phyloP scores from a whole-genome alignment of 352 stramenopile species.

The Globisporangium nagaii region DNA sequence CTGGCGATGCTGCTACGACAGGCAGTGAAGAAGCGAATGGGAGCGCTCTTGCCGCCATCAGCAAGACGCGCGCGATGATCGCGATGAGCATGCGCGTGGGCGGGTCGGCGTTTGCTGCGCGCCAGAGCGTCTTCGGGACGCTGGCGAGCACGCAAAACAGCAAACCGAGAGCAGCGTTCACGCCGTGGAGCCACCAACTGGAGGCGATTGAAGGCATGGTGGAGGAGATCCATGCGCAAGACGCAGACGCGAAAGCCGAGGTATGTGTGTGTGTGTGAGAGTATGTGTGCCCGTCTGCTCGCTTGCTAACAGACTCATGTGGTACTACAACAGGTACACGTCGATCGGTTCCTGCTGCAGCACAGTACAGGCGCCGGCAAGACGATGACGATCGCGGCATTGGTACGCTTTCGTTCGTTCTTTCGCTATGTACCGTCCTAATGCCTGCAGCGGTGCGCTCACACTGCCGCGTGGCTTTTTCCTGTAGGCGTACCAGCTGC shows the following conservation, averaged over 20 bases:
- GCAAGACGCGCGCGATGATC: conserved; percentile 20
- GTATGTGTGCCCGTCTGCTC: neutral
- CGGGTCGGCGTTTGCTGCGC: conserved; percentile 13
- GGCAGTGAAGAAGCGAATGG: neutral
- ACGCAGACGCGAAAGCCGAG: conserved; percentile 8
- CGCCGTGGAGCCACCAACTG: conserved; percentile 62
- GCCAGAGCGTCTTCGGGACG: conserved; percentile 6
- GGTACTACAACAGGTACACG: neutral
- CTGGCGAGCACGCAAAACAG: neutral
- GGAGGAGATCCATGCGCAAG: conserved; percentile 25
- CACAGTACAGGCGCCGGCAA: conserved; percentile 83
- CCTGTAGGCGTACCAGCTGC: conserved; percentile 49
- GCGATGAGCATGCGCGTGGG: conserved; percentile 57
- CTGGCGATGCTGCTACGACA: no score
- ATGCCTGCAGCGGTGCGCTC: no score
- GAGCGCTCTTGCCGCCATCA: neutral
- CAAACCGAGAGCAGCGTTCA: conserved; percentile 23
- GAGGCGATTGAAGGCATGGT: conserved; percentile 52
- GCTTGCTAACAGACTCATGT: neutral
- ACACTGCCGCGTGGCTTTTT: no score
- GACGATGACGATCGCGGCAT: conserved; percentile 67
- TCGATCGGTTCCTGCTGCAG: conserved; percentile 60
- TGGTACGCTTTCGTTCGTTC: conserved; percentile 17
- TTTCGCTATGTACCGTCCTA: neutral
- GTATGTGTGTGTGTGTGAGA: neutral